Percentiles rank a stretch among this genome's conserved stretches.
Evolutionary conservation across 805 yeast species (phyloP).

Genomic region (Candida sithepensis): DNA sequence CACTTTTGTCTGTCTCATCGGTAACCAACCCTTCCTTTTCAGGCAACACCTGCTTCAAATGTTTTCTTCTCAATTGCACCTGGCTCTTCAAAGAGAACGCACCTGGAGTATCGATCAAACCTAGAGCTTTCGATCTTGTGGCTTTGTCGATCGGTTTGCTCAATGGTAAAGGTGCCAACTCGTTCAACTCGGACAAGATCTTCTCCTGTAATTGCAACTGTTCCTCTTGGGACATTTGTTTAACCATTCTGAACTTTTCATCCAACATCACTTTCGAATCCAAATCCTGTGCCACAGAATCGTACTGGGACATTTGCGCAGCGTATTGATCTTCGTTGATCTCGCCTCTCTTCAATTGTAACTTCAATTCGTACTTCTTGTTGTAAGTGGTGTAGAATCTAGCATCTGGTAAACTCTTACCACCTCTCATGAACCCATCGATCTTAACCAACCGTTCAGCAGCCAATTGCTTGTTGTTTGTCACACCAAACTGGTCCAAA

Average conservation of each 20-base stretch:
- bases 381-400: slow-evolving; percentile 54
- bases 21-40: slow-evolving; percentile 36
- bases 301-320: slow-evolving; percentile 30
- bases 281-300: slow-evolving; percentile 33
- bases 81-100: slow-evolving; percentile 38
- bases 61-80: slow-evolving; percentile 40
- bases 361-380: slow-evolving; percentile 40
- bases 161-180: slow-evolving; percentile 13
- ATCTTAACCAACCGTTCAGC: slow-evolving; percentile 51
- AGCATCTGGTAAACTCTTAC: slow-evolving; percentile 55
- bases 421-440: slow-evolving; percentile 54
- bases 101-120: slow-evolving; percentile 38
- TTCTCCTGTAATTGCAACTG: slow-evolving; percentile 19
- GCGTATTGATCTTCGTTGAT: slow-evolving; percentile 27
- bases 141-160: slow-evolving; percentile 32
- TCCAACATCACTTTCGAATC: slow-evolving; percentile 50
- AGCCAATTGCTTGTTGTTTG: slow-evolving; percentile 36
- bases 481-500: slow-evolving; percentile 27
- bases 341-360: slow-evolving; percentile 38
- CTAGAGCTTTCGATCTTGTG: slow-evolving; percentile 38
- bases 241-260: slow-evolving; percentile 36
- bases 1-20: slow-evolving; percentile 41
- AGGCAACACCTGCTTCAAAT: slow-evolving; percentile 55
- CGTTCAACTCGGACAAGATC: slow-evolving; percentile 17
- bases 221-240: slow-evolving; percentile 36